Base-by-base conservation (phyloP, 2,329 filamentous ascomycete species). In the Fusarium sp. region DNA sequence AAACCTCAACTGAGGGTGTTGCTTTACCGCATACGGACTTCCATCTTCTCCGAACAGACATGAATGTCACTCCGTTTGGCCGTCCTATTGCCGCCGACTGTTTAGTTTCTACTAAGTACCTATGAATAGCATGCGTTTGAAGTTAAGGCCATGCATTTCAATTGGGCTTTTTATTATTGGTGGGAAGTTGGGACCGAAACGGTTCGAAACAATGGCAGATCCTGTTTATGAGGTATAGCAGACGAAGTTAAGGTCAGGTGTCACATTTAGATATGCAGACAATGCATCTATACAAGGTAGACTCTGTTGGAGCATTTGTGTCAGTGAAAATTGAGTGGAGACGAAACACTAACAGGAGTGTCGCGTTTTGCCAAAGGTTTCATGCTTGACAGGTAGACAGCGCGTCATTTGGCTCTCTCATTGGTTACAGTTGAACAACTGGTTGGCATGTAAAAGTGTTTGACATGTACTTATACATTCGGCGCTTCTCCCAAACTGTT, bases 21-120 rank as follows among this genome's bases (percentile, higher is more conserved):
- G 10, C 25, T 8, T 53, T 16, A 27, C 55, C 27, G n/a, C 34
- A 44, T 16, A 20, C 44, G 11, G 40, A 16, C 11, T 18, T 27
- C 22, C 32, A 20, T 52, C 24, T 34, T 47, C 10, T 62, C 58
- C 58, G 16, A 43, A 44, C 6, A 24, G 3, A 6, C 2, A 9
- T 6, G 6, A 6, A 11, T 47, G 12, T n/a, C 9, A 15, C 22
- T 43, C 47, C 8, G 34, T 29, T 47, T 47, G 13, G 24, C 58
- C 55, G 49, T 24, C 29, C 15, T 58, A 44, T 55, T 22, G 7
- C 22, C 58, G 48, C 44, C 18, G 30, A 61, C 44, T 4, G 58
- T 52, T 61, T 24, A 8, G 56, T 62, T 52, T 61, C 58, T 62
- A 51, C 44, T 61, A 29, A 29, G 10, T 29, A 38, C 32, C 44